Evolutionary conservation across 1,284 basidiomycete species (phyloP).

Genomic region (Singerocomus rubriflavus): DNA sequence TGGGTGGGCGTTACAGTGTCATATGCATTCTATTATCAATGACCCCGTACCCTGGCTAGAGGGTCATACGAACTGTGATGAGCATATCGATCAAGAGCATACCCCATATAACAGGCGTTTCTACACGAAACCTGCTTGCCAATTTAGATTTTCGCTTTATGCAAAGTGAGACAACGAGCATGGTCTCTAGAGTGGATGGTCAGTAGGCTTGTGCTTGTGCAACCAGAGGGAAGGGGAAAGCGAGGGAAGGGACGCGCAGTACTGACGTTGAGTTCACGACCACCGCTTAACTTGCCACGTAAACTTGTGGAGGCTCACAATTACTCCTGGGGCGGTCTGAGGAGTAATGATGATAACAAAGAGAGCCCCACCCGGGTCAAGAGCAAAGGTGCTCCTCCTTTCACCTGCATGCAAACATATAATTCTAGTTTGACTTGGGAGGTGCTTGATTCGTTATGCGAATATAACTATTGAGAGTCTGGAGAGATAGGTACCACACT

Average conservation of each 20-base stretch:
- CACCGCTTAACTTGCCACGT: background rate
- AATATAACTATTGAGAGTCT: background rate
- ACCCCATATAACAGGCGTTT: no score
- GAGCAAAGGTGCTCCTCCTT: background rate
- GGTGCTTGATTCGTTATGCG: background rate
- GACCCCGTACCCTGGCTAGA: slow-evolving; percentile 1
- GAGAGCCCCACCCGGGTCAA: background rate
- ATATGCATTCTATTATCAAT: background rate
- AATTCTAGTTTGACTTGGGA: background rate
- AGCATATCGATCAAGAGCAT: no score
- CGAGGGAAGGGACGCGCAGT: background rate
- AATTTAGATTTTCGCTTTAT: background rate
- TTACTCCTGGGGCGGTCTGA: background rate
- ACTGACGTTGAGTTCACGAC: background rate
- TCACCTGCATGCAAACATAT: background rate
- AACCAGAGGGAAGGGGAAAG: background rate
- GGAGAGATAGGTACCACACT: background rate
- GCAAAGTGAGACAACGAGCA: background rate
- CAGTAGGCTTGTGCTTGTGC: background rate
- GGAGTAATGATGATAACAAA: background rate
- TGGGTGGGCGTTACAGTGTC: background rate
- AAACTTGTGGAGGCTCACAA: background rate
- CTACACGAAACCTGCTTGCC: background rate
- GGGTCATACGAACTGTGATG: background rate
- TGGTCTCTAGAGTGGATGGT: background rate